A percentile compares a stretch with the other conserved stretches of the same genome.
phyloP scores from a whole-genome alignment of 768 basidiomycete genomes.

The Rhizopogon rudus region DNA sequence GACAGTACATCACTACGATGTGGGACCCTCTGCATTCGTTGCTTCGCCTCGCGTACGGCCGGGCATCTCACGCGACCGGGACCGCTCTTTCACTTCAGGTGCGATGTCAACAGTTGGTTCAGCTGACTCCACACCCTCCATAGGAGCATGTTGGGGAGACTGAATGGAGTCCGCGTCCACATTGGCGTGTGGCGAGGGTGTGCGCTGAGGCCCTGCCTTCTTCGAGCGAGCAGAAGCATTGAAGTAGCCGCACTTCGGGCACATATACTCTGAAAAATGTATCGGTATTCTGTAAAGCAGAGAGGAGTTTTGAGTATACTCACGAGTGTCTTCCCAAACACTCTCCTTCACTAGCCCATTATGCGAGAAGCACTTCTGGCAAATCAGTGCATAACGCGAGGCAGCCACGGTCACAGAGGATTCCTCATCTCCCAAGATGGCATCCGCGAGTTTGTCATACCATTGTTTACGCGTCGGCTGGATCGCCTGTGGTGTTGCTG shows the following conservation, averaged over 20 bases:
- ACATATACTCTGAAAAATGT: slow-evolving; percentile 63
- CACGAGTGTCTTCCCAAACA: slow-evolving; percentile 79
- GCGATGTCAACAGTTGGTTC: background rate
- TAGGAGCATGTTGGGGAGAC: background rate
- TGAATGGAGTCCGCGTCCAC: background rate
- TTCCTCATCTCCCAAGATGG: slow-evolving; percentile 78
- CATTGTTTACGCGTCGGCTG: slow-evolving; percentile 64
- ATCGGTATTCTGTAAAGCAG: background rate
- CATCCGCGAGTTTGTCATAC: slow-evolving; percentile 87
- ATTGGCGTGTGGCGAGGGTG: slow-evolving; percentile 18
- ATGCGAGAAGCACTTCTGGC: slow-evolving; percentile 81
- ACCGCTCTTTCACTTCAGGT: background rate
- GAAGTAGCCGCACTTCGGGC: slow-evolving; percentile 83
- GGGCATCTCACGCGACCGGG: background rate
- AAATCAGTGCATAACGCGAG: slow-evolving; percentile 78
- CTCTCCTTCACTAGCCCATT: slow-evolving; percentile 85
- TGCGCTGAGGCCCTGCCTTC: slow-evolving; percentile 19
- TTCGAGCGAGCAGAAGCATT: slow-evolving; percentile 46
- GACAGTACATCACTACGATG: background rate
- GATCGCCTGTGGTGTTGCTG: slow-evolving; percentile 36
- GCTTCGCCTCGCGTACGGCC: background rate
- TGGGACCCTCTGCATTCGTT: background rate
- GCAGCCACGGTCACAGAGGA: slow-evolving; percentile 34
- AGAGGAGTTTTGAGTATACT: slow-evolving; percentile 27
- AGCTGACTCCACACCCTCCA: background rate